Evolutionary conservation across 202 grass and related monocot genomes (phyloP).

Genomic region (Setaria viridis): DNA sequence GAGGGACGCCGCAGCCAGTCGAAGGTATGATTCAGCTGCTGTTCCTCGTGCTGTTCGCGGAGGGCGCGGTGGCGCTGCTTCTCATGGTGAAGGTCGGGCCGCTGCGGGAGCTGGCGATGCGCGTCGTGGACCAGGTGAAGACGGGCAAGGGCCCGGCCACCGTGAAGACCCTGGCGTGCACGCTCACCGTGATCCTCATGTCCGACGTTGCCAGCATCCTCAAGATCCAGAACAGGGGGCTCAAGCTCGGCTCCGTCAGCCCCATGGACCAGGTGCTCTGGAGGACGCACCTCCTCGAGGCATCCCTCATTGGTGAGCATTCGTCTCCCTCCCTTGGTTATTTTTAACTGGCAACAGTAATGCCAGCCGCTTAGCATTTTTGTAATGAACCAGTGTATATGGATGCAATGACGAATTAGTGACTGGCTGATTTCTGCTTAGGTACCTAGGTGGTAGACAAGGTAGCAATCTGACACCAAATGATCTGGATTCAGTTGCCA

Average conservation of each 20-base stretch:
- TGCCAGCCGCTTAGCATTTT: not conserved
- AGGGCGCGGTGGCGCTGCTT: conserved; percentile 80
- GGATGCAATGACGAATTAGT: not conserved
- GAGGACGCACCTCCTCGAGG: conserved; percentile 94
- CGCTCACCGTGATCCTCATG: conserved; percentile 79
- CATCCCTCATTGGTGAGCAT: conserved; percentile 87
- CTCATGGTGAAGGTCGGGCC: conserved; percentile 94
- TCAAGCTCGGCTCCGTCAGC: conserved; percentile 78
- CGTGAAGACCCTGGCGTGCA: conserved; percentile 94
- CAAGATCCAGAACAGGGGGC: conserved; percentile 85
- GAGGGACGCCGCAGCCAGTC: not conserved
- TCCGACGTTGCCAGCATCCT: conserved; percentile 86
- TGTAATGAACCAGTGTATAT: not conserved
- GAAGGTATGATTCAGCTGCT: conserved; percentile 80
- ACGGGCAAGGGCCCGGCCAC: conserved; percentile 84
- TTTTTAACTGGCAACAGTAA: not conserved
- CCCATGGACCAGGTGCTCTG: conserved; percentile 99
- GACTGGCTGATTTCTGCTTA: conserved; percentile 13
- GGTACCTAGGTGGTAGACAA: conserved; percentile 2
- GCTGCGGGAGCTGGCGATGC: conserved; percentile 89
- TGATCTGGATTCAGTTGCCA: not conserved
- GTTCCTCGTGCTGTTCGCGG: conserved; percentile 87
- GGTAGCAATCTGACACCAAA: not conserved
- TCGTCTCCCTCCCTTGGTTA: not conserved
- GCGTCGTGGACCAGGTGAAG: conserved; percentile 78